Evolutionary conservation across 2,329 filamentous ascomycete genomes (phyloP), one percentile per base, ranked within the genome.

Genomic region (Fusarium setosum): DNA sequence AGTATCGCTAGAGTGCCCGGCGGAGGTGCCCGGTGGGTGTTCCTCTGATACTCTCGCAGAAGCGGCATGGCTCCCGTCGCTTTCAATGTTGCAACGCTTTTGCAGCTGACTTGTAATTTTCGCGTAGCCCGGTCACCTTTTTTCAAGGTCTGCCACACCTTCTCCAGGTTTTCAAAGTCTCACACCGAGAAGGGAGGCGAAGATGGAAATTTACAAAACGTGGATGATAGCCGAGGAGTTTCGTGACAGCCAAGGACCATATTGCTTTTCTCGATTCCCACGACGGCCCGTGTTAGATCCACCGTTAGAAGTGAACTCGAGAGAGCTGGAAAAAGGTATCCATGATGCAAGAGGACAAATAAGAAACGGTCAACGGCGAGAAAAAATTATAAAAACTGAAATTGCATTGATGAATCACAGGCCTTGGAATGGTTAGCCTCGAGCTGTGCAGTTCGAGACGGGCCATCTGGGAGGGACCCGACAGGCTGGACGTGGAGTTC

Each of bases 401-500:
- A 66, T 65, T 56, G 54, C 34, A 47, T 61, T 57, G 59, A 52
- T 48, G 51, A 57, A 62, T 62, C 62, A 62, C 54, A 47, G 42
- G 42, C 53, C 55, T 54, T 61, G 63, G 23, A 34, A 21, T 24
- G 31, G 31, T 17, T 48, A 62, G 63, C 34, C 56, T 49, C 37
- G 35, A 62, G 49, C 44, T 51, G 49, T 59, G 48, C 54, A 59
- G 37, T 56, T 32, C 55, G 58, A 53, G 55, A 59, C 37, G 70
- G 69, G 70, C 61, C 61, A 56, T 45, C 62, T 69, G 73, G 72
- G 48, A 65, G 67, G 42, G 47, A 69, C 71, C 72, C 73, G 73
- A 76, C 69, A 72, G 72, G 74, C 61, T 73, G 72, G 66, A 65
- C 49, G 47, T 58, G 42, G 62, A 61, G 47, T 74, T 71, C 74